Conservation (phyloP, 257 asterid species). For the Handroanthus guayacan region DNA sequence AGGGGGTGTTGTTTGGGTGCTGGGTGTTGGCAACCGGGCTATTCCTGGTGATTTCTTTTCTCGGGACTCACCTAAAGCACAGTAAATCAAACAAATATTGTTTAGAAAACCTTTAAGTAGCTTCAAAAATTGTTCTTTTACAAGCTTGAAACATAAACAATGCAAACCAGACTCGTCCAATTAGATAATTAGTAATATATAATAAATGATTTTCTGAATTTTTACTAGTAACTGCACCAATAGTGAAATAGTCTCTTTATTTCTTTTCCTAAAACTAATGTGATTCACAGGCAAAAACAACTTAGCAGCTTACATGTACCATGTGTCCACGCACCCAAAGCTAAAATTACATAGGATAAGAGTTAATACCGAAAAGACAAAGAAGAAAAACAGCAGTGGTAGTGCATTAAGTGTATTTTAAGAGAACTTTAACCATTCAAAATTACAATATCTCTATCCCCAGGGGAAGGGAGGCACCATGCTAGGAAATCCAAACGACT, state of each 20-base stretch:
- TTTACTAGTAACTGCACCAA: neutral
- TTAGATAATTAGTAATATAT: neutral
- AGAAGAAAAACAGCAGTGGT: neutral
- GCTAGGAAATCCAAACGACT: neutral
- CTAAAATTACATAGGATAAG: neutral
- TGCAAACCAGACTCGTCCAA: slow-evolving; percentile 4
- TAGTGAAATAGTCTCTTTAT: neutral
- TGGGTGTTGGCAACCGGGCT: slow-evolving; percentile 51
- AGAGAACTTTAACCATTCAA: slow-evolving; percentile 19
- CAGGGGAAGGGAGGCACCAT: neutral
- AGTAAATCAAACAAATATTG: slow-evolving; percentile 21
- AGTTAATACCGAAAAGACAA: neutral
- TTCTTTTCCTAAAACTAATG: neutral
- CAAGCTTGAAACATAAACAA: slow-evolving; percentile 2
- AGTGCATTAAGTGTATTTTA: neutral
- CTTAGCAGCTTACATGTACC: neutral
- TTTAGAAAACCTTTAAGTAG: slow-evolving; percentile 14
- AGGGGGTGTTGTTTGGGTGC: slow-evolving; percentile 60
- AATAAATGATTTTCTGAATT: neutral
- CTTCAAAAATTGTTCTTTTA: neutral
- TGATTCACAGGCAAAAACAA: neutral
- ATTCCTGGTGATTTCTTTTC: slow-evolving; percentile 59
- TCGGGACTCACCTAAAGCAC: slow-evolving; percentile 64
- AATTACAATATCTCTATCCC: slow-evolving; percentile 15
- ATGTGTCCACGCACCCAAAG: neutral